Evolutionary conservation across 441 rosid species (phyloP), one percentile per base, ranked within the genome.

Genomic region (Croton laevigatus): DNA sequence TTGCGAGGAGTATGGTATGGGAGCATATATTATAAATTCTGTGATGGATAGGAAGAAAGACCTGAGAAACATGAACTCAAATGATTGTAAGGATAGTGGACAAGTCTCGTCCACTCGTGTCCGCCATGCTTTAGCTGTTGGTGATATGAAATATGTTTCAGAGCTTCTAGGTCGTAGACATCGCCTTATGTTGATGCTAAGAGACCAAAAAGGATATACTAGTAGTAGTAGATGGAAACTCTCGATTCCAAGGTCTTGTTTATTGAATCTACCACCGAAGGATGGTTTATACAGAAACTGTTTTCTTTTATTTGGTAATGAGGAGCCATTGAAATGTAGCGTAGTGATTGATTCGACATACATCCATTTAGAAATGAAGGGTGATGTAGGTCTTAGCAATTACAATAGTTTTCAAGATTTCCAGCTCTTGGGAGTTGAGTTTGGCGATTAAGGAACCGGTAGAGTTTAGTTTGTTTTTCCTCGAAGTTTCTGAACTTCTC

Each of bases 21-120:
- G 76, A 40, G 83, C 88, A 48, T 77, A 78, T 80, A 87, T 94
- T 63, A 87, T 91, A 71, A 83, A 83, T 58, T 82, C 96, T 17
- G 90, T 94, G 32, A 91, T 89, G 98, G 97, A 93, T 88, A 87
- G 80, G 80, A 83, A 84, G 67, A 85, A 83, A 76, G 85, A 76
- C 52, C 69, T 76, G n/a, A 71, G 65, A 75, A 78, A 78, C 64
- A 60, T 66, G 61, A 77, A 68, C 20, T 32, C 61, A 54, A 76
- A 44, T 19, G 84, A 87, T 76, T 69, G 65, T 52, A 87, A 92
- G 71, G 96, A 93, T 72, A 88, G 76, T 81, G 95, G 97, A n/a
- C 97, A 93, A 66, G 97, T 93, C 40, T 90, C 97, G 16, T 91
- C 97, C 54, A 93, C 98, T 32, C 90, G 94, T 57, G 90, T 93